These are phyloP conservation scores for Stemphylium lycopersici DNA, from an alignment of 2,329 filamentous ascomycete genomes.

Conservation along the genomic window DNA sequence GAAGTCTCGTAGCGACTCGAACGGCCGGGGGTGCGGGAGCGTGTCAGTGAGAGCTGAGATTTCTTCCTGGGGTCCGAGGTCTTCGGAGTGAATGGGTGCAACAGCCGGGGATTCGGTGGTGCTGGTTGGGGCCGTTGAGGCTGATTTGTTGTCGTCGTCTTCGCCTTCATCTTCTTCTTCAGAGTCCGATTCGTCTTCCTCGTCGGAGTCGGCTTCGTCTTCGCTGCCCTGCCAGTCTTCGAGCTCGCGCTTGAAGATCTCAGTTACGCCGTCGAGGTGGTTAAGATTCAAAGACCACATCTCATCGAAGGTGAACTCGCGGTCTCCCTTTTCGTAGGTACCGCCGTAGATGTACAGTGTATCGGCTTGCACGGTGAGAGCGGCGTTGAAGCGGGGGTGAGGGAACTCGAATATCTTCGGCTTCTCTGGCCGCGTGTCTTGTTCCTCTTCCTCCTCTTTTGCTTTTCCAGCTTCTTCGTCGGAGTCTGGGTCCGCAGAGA, in stretches of 20 bases:
- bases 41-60: slow-evolving; percentile 68
- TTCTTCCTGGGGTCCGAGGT: slow-evolving; percentile 57
- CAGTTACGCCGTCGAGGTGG: slow-evolving; percentile 91
- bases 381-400: slow-evolving; percentile 88
- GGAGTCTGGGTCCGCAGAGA: slow-evolving; percentile 54
- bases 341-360: slow-evolving; percentile 93
- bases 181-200: slow-evolving; percentile 55
- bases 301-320: slow-evolving; percentile 95
- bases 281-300: slow-evolving; percentile 92
- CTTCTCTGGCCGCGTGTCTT: slow-evolving; percentile 61
- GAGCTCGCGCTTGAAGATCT: slow-evolving; percentile 84
- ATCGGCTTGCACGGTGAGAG: slow-evolving; percentile 89
- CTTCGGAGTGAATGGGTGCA: slow-evolving; percentile 42
- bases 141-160: slow-evolving; percentile 59
- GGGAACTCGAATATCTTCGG: slow-evolving; percentile 79
- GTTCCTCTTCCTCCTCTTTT: slow-evolving; percentile 51
- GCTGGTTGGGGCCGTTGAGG: slow-evolving; percentile 61
- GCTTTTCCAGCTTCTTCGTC: slow-evolving; percentile 35
- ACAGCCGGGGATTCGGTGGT: slow-evolving; percentile 32
- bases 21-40: slow-evolving; percentile 78
- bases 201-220: slow-evolving; percentile 52
- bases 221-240: slow-evolving; percentile 76
- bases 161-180: slow-evolving; percentile 57
- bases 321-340: slow-evolving; percentile 92
- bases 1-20: slow-evolving; percentile 90